Evolutionary conservation across 306 rosid species (phyloP).

Genomic region (Lablab purpureus): DNA sequence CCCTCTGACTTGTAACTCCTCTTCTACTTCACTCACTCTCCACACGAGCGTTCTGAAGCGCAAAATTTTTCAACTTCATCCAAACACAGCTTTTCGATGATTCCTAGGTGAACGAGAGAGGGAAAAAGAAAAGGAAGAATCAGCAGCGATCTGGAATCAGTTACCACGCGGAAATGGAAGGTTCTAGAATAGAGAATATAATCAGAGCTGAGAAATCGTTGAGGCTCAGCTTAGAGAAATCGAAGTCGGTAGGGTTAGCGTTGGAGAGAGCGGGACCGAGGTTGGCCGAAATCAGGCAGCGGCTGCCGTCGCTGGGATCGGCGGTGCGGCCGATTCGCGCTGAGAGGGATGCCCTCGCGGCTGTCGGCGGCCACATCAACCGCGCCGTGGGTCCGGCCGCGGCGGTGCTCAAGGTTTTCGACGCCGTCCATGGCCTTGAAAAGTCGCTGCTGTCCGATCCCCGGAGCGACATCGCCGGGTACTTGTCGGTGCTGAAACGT

Average conservation of each 20-base stretch:
- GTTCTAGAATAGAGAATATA: conserved; percentile 64
- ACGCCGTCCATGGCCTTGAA: conserved; percentile 98
- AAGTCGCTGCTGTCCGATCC: conserved; percentile 88
- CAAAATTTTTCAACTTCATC: conserved; percentile 38
- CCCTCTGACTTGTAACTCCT: neutral
- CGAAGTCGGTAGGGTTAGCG: conserved; percentile 72
- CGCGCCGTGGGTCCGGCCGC: conserved; percentile 98
- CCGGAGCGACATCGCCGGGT: conserved; percentile 80
- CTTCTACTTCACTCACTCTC: neutral
- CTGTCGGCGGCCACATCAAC: conserved; percentile 95
- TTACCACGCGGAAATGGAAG: conserved; percentile 61
- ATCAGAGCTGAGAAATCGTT: conserved; percentile 73
- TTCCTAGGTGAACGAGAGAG: conserved; percentile 41
- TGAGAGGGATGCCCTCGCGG: conserved; percentile 82
- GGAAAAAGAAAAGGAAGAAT: neutral
- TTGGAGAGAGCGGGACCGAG: conserved; percentile 85
- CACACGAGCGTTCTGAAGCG: neutral
- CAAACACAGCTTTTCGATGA: conserved; percentile 56
- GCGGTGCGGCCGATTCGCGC: conserved; percentile 96
- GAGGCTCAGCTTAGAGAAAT: conserved; percentile 85
- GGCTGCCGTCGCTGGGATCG: conserved; percentile 78
- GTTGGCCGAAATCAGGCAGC: conserved; percentile 73
- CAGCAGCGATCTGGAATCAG: conserved; percentile 6
- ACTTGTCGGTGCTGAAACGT: conserved; percentile 87
- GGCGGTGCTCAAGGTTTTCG: conserved; percentile 96